A percentile compares a stretch with the other conserved stretches of the same genome.
Evolutionary conservation across 306 rosid genomes (phyloP).

Genomic region (Fragaria vesca): DNA sequence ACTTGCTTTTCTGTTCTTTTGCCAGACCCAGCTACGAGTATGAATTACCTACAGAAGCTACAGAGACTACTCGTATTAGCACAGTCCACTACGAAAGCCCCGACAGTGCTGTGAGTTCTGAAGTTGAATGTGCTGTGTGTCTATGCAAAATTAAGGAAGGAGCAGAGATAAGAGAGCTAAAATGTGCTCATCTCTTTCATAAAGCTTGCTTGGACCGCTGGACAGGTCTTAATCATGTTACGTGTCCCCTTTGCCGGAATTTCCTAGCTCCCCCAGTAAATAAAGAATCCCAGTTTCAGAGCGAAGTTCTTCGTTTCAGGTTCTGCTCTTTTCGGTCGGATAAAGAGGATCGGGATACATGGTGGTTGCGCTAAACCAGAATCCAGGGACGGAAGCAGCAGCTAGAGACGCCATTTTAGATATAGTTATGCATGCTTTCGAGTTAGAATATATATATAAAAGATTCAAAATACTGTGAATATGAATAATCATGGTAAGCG

Average conservation of each 20-base stretch:
- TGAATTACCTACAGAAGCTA: neutral
- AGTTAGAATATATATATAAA: too few species aligned
- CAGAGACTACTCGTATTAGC: neutral
- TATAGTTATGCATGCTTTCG: too few species aligned
- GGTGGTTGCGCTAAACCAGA: constrained; percentile 49
- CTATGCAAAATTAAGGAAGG: constrained; percentile 37
- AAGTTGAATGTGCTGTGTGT: constrained; percentile 46
- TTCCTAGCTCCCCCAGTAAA: constrained; percentile 18
- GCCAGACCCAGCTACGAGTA: constrained; percentile 1
- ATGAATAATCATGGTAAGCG: too few species aligned
- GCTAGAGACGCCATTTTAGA: too few species aligned
- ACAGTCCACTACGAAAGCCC: neutral
- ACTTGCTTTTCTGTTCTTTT: constrained; percentile 35
- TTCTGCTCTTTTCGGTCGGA: constrained; percentile 15
- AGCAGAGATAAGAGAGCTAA: constrained; percentile 42
- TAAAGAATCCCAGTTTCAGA: constrained; percentile 11
- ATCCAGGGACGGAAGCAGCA: too few species aligned
- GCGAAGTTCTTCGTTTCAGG: constrained; percentile 26
- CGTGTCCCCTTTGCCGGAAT: constrained; percentile 56
- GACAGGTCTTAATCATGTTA: constrained; percentile 19
- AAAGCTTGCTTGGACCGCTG: constrained; percentile 43
- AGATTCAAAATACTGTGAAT: too few species aligned
- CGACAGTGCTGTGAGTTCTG: neutral
- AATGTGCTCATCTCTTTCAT: constrained; percentile 46
- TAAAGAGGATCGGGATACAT: constrained; percentile 10